Percentiles rank a stretch among this genome's conserved stretches.
phyloP scores from a whole-genome alignment of 345 rosid species.

The Gossypium arboreum region DNA sequence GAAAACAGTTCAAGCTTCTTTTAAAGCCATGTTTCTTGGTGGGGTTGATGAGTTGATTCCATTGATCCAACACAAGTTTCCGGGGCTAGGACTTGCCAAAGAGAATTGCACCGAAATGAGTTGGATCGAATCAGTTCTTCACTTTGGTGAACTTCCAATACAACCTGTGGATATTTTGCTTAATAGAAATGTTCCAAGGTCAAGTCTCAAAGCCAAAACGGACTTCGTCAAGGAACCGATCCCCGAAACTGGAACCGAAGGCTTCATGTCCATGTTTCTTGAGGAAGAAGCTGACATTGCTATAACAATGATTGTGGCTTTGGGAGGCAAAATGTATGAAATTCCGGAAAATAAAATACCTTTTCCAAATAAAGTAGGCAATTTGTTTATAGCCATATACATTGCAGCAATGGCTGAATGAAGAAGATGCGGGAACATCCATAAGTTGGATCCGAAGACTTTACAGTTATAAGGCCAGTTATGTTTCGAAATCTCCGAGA shows the following conservation, averaged over 20 bases:
- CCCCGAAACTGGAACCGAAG: conserved; percentile 35
- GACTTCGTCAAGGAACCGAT: conserved; percentile 46
- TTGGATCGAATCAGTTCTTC: background rate
- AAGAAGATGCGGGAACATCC: conserved; percentile 18
- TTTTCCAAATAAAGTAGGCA: conserved; percentile 52
- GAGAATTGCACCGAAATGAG: background rate
- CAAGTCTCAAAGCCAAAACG: conserved; percentile 50
- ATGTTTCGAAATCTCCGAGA: conserved; percentile 36
- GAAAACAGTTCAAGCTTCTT: background rate
- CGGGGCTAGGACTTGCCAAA: background rate
- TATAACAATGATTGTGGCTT: background rate
- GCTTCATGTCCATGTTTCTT: background rate
- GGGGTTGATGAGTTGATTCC: background rate
- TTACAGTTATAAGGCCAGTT: background rate
- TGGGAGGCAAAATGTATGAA: conserved; percentile 24
- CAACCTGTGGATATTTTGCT: conserved; percentile 25
- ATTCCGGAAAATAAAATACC: conserved; percentile 49
- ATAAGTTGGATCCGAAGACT: conserved; percentile 31
- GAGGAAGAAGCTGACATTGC: background rate
- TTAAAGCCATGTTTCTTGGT: background rate
- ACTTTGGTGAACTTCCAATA: background rate
- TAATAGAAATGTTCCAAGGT: conserved; percentile 37
- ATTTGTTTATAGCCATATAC: conserved; percentile 49
- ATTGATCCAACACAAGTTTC: background rate
- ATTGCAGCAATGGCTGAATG: conserved; percentile 43